Evolutionary conservation across 2,329 filamentous ascomycete genomes (phyloP), one percentile per base, ranked within the genome.

Genomic region (Rhynchosporium graminicola): DNA sequence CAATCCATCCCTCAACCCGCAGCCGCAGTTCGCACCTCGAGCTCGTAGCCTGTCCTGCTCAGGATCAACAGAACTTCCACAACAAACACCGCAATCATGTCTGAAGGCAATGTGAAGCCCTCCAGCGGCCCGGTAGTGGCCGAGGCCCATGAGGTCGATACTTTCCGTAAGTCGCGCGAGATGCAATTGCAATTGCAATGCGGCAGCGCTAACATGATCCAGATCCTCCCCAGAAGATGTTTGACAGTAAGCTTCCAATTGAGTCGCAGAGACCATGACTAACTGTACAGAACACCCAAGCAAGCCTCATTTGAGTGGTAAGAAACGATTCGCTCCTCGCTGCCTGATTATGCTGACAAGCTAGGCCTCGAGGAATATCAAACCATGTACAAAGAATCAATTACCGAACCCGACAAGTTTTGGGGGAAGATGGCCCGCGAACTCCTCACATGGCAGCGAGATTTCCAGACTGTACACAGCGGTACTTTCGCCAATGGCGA

Each of bases 341-440:
- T 36, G n/a, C 26, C 29, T n/a, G 29, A 15, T 29, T 12, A 12
- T 42, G 55, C 56, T 60, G 13, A 61, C 38, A 60, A 43, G 47
- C 12, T 15, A 88, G 86, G 79, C 70, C 74, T 89, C 64, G 85
- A 89, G 66, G 84, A 89, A 70, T 90, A 90, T 77, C 82, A 88
- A 73, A 79, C 80, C 72, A 76, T 89, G 62, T 89, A 90, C 81
- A 82, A 87, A 74, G 84, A 99, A 80, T 99, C 95, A 54, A 97
- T 99, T 75, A 88, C 88, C 71, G 82, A 95, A 71, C 94, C 95
- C 56, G 81, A 93, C 67, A 87, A 89, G 76, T 99, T 98, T 82
- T 99, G 94, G 93, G 92, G 83, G 65, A 84, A 83, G 68, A 83
- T 89, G 76, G 95, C 93, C 56, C 90, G 92, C 67, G 92, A 98